A percentile compares a stretch with the other conserved stretches of the same genome.
Evolutionary conservation across 2,329 filamentous ascomycete genomes (phyloP).

Genomic region (Cryphonectria carpinicola): DNA sequence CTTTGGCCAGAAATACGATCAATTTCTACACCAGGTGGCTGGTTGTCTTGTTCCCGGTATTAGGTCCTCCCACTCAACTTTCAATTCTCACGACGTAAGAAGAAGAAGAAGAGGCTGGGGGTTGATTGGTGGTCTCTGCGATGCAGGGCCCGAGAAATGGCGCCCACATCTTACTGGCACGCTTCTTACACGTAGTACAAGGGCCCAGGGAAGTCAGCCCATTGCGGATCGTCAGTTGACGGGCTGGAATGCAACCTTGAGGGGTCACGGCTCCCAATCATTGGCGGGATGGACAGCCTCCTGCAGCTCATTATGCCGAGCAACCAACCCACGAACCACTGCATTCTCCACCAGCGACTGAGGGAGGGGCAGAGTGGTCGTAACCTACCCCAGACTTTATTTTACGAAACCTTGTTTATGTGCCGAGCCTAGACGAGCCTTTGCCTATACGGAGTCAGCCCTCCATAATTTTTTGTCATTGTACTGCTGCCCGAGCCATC

Average conservation of each 20-base stretch:
- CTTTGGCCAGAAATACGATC: constrained; percentile 3
- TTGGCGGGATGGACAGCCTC: constrained; percentile 15
- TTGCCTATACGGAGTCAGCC: neutral
- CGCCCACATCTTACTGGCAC: constrained; percentile 1
- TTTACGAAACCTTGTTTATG: neutral
- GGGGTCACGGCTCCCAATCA: constrained; percentile 1
- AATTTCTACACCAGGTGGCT: neutral
- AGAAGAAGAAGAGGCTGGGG: neutral
- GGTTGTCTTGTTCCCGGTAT: neutral
- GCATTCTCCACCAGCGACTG: neutral
- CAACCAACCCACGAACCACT: neutral
- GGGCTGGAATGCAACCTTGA: constrained; percentile 11
- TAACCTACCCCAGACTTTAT: constrained; percentile 14
- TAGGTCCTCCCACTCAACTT: neutral
- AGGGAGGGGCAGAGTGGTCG: neutral
- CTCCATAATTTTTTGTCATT: neutral
- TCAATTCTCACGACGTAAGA: neutral
- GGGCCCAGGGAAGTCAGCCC: neutral
- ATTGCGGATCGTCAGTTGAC: constrained; percentile 20
- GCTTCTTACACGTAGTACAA: neutral
- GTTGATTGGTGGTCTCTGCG: neutral
- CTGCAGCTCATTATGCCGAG: constrained; percentile 17
- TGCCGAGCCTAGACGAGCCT: neutral
- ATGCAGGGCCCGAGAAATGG: neutral
- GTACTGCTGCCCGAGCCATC: neutral